A percentile compares a stretch with the other conserved stretches of the same genome.
These are phyloP conservation scores for Saprolegnia parasitica DNA, from an alignment of 352 stramenopile species.

Conservation along the genomic window DNA sequence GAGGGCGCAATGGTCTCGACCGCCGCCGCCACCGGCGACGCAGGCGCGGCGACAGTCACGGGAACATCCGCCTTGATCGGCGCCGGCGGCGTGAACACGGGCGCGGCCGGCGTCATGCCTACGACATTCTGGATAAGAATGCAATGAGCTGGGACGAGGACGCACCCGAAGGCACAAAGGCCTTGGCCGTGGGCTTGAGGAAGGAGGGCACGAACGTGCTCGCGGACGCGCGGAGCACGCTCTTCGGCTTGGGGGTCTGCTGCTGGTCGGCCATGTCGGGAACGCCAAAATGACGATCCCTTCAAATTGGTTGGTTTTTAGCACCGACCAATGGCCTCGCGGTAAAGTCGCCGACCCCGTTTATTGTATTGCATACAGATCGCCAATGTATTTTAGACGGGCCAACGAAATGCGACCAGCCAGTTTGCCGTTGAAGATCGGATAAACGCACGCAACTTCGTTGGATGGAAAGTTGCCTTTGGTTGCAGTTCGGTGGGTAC, in stretches of 20 bases:
- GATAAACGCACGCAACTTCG: neutral
- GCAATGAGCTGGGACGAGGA: slow-evolving; percentile 16
- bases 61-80: slow-evolving; percentile 28
- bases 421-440: neutral
- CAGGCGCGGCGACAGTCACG: slow-evolving; percentile 34
- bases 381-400: neutral
- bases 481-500: too few relatives aligned
- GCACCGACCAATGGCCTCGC: neutral
- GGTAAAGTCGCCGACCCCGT: neutral
- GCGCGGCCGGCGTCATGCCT: neutral
- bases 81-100: neutral
- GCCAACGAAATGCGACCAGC: neutral
- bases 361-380: neutral
- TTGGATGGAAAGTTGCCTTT: neutral
- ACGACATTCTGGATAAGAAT: slow-evolving; percentile 33
- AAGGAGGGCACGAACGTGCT: slow-evolving; percentile 14
- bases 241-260: slow-evolving; percentile 15
- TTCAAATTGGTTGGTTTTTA: slow-evolving; percentile 13
- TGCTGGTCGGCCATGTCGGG: slow-evolving; percentile 1
- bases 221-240: slow-evolving; percentile 20
- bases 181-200: slow-evolving; percentile 48
- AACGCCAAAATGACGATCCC: slow-evolving; percentile 10
- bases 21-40: slow-evolving; percentile 32
- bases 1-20: slow-evolving; percentile 20
- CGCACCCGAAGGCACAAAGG: slow-evolving; percentile 55